Evolutionary conservation across 805 yeast genomes (phyloP).

Genomic region (Myxozyma udenii): DNA sequence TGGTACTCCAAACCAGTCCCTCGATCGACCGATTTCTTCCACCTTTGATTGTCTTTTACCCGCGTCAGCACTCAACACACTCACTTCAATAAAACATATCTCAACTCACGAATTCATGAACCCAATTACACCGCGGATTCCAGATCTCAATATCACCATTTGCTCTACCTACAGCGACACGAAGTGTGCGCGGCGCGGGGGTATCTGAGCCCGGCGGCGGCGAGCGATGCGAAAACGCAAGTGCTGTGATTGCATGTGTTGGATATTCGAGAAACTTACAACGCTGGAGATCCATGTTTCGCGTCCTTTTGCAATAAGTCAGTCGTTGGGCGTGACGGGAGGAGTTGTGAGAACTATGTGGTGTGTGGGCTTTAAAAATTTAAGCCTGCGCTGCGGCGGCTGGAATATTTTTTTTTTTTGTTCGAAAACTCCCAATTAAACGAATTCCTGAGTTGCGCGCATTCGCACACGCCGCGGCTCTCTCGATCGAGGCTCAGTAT

Average conservation of each 20-base stretch:
- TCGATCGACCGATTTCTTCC: constrained; percentile 83
- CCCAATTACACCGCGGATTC: constrained; percentile 80
- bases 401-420: too few species aligned
- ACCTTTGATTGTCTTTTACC: constrained; percentile 56
- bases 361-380: too few species aligned
- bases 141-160: constrained; percentile 96
- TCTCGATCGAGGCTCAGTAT: too few species aligned
- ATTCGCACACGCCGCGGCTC: too few species aligned
- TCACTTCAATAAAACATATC: constrained; percentile 31
- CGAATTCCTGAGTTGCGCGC: too few species aligned
- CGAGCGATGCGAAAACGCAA: constrained; percentile 54
- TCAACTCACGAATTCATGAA: constrained; percentile 53
- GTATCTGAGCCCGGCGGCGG: constrained; percentile 47
- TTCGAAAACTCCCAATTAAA: too few species aligned
- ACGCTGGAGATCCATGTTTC: constrained; percentile 72
- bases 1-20: constrained; percentile 75
- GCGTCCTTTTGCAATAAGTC: not conserved
- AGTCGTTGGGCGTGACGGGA: too few species aligned
- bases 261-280: constrained; percentile 87
- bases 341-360: too few species aligned
- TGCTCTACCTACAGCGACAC: constrained; percentile 87
- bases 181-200: constrained; percentile 52
- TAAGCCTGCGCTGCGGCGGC: too few species aligned
- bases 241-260: constrained; percentile 78
- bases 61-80: not conserved